A percentile compares a stretch with the other conserved stretches of the same genome.
Evolutionary conservation across 2,329 filamentous ascomycete genomes (phyloP).

Genomic region (Claviceps citrina): DNA sequence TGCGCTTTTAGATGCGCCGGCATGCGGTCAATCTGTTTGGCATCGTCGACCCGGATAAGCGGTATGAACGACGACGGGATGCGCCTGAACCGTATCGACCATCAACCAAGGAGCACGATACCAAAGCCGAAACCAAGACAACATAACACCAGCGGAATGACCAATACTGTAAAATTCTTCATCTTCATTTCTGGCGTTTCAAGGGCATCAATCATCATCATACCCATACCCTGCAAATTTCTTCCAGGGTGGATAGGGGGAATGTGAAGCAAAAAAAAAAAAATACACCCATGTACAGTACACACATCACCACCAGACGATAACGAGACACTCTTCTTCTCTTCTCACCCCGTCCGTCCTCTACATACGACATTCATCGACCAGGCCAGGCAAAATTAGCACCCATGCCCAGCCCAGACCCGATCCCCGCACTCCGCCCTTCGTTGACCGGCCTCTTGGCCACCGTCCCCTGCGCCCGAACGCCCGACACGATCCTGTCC

Average conservation of each 20-base stretch:
- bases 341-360: too few relatives aligned
- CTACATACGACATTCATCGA: conserved; percentile 12
- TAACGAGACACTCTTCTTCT: not conserved
- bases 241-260: not conserved
- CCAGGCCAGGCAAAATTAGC: conserved; percentile 42
- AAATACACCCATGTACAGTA: not conserved
- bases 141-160: not conserved
- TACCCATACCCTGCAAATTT: not conserved
- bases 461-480: conserved; percentile 60
- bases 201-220: not conserved
- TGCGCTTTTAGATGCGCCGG: conserved; percentile 18
- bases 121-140: conserved; percentile 11
- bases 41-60: conserved; percentile 24
- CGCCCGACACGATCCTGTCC: conserved; percentile 75
- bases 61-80: conserved; percentile 26
- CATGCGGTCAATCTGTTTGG: conserved; percentile 26
- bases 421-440: conserved; percentile 31
- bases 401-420: conserved; percentile 38
- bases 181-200: not conserved
- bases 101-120: conserved; percentile 13
- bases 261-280: not conserved
- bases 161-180: not conserved
- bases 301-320: not conserved
- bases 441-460: conserved; percentile 69
- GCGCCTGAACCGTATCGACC: conserved; percentile 17